These are phyloP conservation scores for Phaeosphaeria sp. DNA, from an alignment of 2,329 filamentous ascomycete species.

Conservation along the genomic window DNA sequence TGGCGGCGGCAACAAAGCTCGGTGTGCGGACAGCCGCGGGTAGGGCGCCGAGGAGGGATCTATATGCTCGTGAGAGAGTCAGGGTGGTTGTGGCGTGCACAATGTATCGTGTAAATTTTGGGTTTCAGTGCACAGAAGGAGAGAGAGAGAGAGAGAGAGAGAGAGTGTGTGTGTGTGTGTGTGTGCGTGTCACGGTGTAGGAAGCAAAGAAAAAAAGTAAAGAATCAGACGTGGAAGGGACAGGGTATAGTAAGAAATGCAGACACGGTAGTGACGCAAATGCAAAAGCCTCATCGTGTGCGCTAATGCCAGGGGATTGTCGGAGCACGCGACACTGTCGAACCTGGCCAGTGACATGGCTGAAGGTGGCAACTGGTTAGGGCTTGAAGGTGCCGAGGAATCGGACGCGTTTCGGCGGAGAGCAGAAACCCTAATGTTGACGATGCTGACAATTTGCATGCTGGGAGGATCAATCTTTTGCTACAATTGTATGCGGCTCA, in stretches of 20 bases:
- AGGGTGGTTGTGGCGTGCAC: slow-evolving; percentile 20
- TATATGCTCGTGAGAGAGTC: slow-evolving; percentile 36
- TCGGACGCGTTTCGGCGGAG: slow-evolving; percentile 21
- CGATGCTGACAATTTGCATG: background rate
- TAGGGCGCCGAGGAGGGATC: slow-evolving; percentile 23
- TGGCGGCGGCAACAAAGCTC: slow-evolving; percentile 12
- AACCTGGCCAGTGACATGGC: slow-evolving; percentile 22
- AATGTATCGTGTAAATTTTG: background rate
- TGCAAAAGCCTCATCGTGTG: slow-evolving; percentile 18
- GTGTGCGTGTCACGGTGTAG: background rate
- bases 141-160: too few relatives aligned
- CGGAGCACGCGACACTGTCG: slow-evolving; percentile 32
- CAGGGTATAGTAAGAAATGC: slow-evolving; percentile 5
- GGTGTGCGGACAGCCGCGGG: slow-evolving; percentile 15
- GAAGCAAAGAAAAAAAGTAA: background rate
- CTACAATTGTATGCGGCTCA: background rate
- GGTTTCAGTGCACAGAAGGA: background rate
- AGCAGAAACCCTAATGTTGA: background rate
- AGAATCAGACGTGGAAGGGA: background rate
- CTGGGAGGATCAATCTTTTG: background rate
- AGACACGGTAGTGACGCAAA: slow-evolving; percentile 33
- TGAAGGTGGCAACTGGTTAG: slow-evolving; percentile 18
- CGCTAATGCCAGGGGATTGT: slow-evolving; percentile 35
- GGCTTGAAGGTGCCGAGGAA: slow-evolving; percentile 24
- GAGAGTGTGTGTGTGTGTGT: too few relatives aligned